Percentiles rank a stretch among this genome's conserved stretches.
Conservation (phyloP, 1,139 yeast genomes). For the Barnettozyma hawaiiensis region DNA sequence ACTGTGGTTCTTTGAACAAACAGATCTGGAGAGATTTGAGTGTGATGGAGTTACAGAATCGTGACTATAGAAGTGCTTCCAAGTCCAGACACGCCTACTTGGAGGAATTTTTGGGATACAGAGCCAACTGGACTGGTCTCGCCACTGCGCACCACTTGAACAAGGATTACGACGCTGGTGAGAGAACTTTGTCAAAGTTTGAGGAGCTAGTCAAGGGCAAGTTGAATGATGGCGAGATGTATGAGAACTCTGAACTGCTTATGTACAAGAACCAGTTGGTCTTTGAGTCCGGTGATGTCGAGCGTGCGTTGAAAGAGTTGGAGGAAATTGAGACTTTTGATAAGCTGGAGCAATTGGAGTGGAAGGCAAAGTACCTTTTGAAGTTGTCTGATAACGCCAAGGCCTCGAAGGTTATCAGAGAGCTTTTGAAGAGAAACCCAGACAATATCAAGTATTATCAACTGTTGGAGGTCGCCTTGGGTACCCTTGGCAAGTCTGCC, state of each 20-base stretch:
- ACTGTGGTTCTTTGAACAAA: slow-evolving; percentile 72
- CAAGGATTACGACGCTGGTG: slow-evolving; percentile 62
- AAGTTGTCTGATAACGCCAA: slow-evolving; percentile 44
- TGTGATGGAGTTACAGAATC: slow-evolving; percentile 69
- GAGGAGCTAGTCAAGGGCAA: slow-evolving; percentile 69
- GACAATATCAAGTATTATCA: slow-evolving; percentile 66
- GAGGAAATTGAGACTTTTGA: slow-evolving; percentile 60
- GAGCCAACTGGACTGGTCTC: slow-evolving; percentile 89
- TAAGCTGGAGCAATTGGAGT: slow-evolving; percentile 56
- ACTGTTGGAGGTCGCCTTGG: slow-evolving; percentile 59
- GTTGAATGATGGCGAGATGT: slow-evolving; percentile 57
- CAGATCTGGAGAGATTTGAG: slow-evolving; percentile 81
- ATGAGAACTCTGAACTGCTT: slow-evolving; percentile 76
- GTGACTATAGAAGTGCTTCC: slow-evolving; percentile 63
- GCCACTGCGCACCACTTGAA: slow-evolving; percentile 83
- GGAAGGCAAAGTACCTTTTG: slow-evolving; percentile 54
- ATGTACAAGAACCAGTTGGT: slow-evolving; percentile 69
- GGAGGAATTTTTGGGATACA: slow-evolving; percentile 73
- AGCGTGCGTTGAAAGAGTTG: slow-evolving; percentile 51
- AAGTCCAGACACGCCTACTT: slow-evolving; percentile 63
- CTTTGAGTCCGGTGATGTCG: slow-evolving; percentile 43
- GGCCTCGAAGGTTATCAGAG: slow-evolving; percentile 65
- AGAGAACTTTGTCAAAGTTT: slow-evolving; percentile 64
- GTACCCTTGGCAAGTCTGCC: slow-evolving; percentile 33
- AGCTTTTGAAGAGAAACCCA: slow-evolving; percentile 78